phyloP scores from a whole-genome alignment of 768 basidiomycete species.

The Hygrophorus pudorinus region DNA sequence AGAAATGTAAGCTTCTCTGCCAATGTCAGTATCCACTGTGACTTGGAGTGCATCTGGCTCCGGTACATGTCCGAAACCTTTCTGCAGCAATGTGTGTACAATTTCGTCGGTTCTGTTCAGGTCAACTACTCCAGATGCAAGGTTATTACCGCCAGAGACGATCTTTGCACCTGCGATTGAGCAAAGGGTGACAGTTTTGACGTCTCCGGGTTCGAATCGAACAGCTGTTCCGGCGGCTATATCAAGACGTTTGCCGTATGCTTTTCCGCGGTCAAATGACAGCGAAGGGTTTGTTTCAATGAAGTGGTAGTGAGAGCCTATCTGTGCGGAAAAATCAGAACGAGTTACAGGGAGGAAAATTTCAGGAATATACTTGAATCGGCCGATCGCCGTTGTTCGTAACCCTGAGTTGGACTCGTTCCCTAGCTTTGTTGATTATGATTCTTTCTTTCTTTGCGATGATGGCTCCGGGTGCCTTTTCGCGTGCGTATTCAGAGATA shows the following conservation, averaged over 20 bases:
- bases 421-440: conserved; percentile 63
- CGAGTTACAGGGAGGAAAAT: background rate
- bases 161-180: conserved; percentile 61
- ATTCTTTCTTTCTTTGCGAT: conserved; percentile 58
- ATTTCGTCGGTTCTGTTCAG: conserved; percentile 34
- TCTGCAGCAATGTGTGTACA: conserved; percentile 36
- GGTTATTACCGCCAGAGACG: conserved; percentile 70
- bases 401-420: conserved; percentile 62
- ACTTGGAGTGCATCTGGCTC: conserved; percentile 55
- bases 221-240: conserved; percentile 94
- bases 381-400: conserved; percentile 91
- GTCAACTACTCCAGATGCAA: conserved; percentile 52
- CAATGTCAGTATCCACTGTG: conserved; percentile 41
- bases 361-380: conserved; percentile 59
- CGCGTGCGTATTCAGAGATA: conserved; percentile 36
- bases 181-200: conserved; percentile 75
- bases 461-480: conserved; percentile 66
- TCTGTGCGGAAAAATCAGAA: conserved; percentile 29
- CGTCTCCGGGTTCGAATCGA: conserved; percentile 91
- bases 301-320: conserved; percentile 94
- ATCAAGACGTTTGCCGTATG: conserved; percentile 83
- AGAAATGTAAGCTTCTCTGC: conserved; percentile 68
- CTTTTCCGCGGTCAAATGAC: conserved; percentile 69
- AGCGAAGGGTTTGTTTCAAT: conserved; percentile 79
- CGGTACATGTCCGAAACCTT: conserved; percentile 60